phyloP scores from a whole-genome alignment of 2,329 filamentous ascomycete species.

The Penicillium sp. region DNA sequence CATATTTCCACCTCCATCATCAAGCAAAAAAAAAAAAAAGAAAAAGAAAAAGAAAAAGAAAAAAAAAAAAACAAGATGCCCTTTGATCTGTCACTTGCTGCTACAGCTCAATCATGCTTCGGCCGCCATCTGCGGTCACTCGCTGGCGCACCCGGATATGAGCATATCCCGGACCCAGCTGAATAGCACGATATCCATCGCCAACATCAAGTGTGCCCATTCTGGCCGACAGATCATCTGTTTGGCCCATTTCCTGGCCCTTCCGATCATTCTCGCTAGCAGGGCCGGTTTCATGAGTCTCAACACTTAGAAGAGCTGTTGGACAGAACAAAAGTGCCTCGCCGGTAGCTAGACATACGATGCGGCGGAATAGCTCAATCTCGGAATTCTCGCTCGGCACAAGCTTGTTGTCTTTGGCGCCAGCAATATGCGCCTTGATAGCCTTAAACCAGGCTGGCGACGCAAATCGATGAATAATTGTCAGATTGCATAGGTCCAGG shows the following conservation, averaged over 20 bases:
- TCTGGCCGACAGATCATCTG: not conserved
- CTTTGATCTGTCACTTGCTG: not conserved
- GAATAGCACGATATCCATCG: not conserved
- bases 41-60: too few relatives aligned
- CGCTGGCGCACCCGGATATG: constrained; percentile 39
- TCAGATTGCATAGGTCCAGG: constrained; percentile 65
- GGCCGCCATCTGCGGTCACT: constrained; percentile 25
- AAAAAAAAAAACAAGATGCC: not conserved
- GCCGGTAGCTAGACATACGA: constrained; percentile 46
- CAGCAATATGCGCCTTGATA: constrained; percentile 47
- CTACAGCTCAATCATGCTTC: not conserved
- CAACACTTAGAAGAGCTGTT: constrained; percentile 38
- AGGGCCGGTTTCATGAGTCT: too few relatives aligned
- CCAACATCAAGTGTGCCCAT: not conserved
- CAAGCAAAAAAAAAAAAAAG: too few relatives aligned
- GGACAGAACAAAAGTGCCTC: constrained; percentile 48
- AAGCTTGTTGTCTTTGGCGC: not conserved
- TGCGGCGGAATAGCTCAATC: constrained; percentile 39
- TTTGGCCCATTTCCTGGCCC: too few relatives aligned
- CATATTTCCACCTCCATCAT: too few relatives aligned
- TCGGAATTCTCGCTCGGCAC: constrained; percentile 11
- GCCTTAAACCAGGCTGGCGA: constrained; percentile 57
- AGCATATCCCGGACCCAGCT: constrained; percentile 25
- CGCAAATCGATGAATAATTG: constrained; percentile 65
- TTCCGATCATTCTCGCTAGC: not conserved